These are phyloP conservation scores for Tylopilus intermedius DNA, from an alignment of 768 basidiomycete genomes.

Conservation along the genomic window DNA sequence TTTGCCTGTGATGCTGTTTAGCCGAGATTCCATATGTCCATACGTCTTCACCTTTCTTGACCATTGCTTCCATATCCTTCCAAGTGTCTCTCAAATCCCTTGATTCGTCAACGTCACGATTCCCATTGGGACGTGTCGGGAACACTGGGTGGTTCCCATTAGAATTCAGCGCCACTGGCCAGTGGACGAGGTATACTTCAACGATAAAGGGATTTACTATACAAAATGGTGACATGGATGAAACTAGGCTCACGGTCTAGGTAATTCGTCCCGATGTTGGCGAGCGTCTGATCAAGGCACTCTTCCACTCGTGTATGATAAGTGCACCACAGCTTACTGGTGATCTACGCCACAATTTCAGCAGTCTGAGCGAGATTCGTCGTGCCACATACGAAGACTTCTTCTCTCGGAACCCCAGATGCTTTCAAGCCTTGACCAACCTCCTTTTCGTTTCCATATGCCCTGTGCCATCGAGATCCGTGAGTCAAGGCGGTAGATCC, in stretches of 20 bases:
- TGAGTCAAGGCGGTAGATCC: conserved; percentile 16
- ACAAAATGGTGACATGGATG: neutral
- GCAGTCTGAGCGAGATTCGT: neutral
- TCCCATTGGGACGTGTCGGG: conserved; percentile 57
- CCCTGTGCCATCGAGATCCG: conserved; percentile 32
- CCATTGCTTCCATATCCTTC: conserved; percentile 75
- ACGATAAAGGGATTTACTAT: neutral
- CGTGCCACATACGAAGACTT: conserved; percentile 52
- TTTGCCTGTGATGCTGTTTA: conserved; percentile 44
- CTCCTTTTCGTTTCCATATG: conserved; percentile 73
- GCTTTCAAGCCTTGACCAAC: conserved; percentile 77
- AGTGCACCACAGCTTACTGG: conserved; percentile 67
- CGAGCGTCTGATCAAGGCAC: conserved; percentile 68
- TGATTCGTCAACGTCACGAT: conserved; percentile 60
- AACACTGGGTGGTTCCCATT: conserved; percentile 58
- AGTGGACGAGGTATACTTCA: conserved; percentile 65
- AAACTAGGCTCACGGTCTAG: conserved; percentile 59
- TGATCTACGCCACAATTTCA: conserved; percentile 43
- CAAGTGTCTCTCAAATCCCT: conserved; percentile 74
- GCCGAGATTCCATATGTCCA: conserved; percentile 4
- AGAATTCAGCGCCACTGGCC: conserved; percentile 74
- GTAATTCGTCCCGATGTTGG: conserved; percentile 78
- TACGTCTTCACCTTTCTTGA: conserved; percentile 49
- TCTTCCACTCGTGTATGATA: conserved; percentile 70
- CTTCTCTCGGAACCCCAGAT: conserved; percentile 70